Base-by-base conservation (phyloP, 306 rosid genomes). In the Fragaria nilgerrensis region DNA sequence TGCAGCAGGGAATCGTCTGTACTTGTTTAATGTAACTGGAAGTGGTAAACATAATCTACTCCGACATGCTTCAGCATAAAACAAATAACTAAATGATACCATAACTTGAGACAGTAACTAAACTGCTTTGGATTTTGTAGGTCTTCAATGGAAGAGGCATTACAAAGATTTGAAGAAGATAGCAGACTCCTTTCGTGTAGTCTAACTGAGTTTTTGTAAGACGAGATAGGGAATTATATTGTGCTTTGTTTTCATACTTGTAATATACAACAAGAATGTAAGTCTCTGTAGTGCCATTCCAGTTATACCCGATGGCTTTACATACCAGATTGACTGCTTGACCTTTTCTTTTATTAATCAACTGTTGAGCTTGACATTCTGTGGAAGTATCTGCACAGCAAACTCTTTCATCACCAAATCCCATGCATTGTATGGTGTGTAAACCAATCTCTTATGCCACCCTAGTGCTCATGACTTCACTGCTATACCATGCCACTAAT, bases 61-160 rank as follows among this genome's bases (percentile, higher is more conserved):
- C 16, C 16, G 53, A 62, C 68, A 45, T 77, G 63, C 76, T 69
- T 56, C 2, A 14, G 17, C 12, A 64, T 41, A n/a, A 63, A n/a
- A 10, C 14, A 74, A 43, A 32, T 22, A 15, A 64, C 49, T 41
- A 36, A 10, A 13, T 58, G 44, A 49, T 68, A 7, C 49, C 76
- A 68, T 66, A 29, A 79, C 67, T 50, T 32, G 4, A 64, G 37
- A 75, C 19, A 22, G 13, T 77, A 77, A 29, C 16, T 70, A 59
- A 47, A 23, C 68, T 73, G 66, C 36, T 62, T 76, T 56, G 37
- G 41, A 67, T 65, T 72, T 89, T 87, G 88, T 76, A 95, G 98
- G 98, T 37, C 98, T 95, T 84, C 97, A 95, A 75, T 95, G 98
- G 98, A 95, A 95, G 89, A 89, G 96, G 84, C 87, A 92, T 89